These are phyloP conservation scores for Cyclotella kingstonii DNA, from an alignment of 108 stramenopile genomes.

Conservation along the genomic window DNA sequence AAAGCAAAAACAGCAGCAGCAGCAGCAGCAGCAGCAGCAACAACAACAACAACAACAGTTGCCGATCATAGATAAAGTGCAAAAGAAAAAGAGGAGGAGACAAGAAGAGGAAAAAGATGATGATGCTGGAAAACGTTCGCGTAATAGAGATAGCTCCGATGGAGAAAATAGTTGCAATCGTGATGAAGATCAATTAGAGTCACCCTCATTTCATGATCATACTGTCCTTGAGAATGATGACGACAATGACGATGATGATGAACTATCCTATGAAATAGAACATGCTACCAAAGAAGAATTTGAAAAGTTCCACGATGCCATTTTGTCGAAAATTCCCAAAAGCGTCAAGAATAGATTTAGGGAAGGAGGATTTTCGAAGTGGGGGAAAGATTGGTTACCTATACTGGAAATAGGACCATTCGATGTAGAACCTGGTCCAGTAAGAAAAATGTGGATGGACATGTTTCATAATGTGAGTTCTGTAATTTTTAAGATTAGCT, in stretches of 20 bases:
- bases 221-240: not conserved
- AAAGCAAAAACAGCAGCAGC: constrained; percentile 14
- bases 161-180: not conserved
- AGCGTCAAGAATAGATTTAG: constrained; percentile 54
- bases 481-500: not conserved
- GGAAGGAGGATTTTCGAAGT: constrained; percentile 66
- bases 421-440: constrained; percentile 61
- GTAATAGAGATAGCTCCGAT: not conserved
- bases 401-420: constrained; percentile 68
- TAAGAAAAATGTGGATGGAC: constrained; percentile 65
- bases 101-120: constrained; percentile 9
- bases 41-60: too few species aligned
- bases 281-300: constrained; percentile 42
- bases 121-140: not conserved
- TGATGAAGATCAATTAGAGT: not conserved
- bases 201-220: not conserved
- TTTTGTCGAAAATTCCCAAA: constrained; percentile 49
- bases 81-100: constrained; percentile 19
- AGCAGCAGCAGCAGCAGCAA: constrained; percentile 12
- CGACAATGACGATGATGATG: not conserved
- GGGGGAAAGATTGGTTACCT: constrained; percentile 61
- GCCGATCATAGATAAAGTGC: constrained; percentile 6
- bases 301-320: constrained; percentile 35
- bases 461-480: constrained; percentile 79
- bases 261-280: constrained; percentile 11